Conservation (phyloP, 1,284 basidiomycete genomes). For the Cutaneotrichosporon sp. region DNA sequence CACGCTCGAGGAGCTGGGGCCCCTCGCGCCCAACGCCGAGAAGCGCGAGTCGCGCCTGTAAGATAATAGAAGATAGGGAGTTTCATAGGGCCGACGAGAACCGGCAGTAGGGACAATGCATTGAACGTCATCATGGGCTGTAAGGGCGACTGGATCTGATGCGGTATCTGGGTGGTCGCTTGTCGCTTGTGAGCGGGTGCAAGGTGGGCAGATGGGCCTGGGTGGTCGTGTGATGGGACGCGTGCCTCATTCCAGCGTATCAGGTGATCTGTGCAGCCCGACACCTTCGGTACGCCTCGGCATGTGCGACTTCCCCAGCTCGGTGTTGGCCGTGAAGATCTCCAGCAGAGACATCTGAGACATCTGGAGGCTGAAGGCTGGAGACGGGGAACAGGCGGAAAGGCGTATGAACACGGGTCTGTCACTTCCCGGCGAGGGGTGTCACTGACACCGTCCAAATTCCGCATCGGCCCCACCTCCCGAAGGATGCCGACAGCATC, state of each 20-base stretch:
- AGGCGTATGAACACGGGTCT: too few species aligned
- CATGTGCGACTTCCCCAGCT: too few species aligned
- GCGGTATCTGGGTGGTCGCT: not conserved
- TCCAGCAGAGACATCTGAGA: too few species aligned
- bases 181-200: not conserved
- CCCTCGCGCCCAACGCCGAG: not conserved
- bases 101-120: not conserved
- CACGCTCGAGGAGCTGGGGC: conserved; percentile 56
- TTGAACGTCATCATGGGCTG: not conserved
- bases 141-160: not conserved
- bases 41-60: conserved; percentile 1
- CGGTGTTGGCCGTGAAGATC: too few species aligned
- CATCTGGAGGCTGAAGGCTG: not conserved
- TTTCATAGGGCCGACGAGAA: not conserved
- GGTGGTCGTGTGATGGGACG: not conserved
- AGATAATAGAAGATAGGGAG: not conserved
- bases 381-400: too few species aligned
- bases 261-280: too few species aligned
- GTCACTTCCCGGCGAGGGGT: too few species aligned
- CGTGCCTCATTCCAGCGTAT: too few species aligned
- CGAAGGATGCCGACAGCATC: not conserved
- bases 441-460: too few species aligned
- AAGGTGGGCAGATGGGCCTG: not conserved
- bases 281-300: too few species aligned
- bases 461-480: not conserved